Conservation (phyloP, 1,139 yeast species). For the Hemisphaericaspora xylofermentans region DNA sequence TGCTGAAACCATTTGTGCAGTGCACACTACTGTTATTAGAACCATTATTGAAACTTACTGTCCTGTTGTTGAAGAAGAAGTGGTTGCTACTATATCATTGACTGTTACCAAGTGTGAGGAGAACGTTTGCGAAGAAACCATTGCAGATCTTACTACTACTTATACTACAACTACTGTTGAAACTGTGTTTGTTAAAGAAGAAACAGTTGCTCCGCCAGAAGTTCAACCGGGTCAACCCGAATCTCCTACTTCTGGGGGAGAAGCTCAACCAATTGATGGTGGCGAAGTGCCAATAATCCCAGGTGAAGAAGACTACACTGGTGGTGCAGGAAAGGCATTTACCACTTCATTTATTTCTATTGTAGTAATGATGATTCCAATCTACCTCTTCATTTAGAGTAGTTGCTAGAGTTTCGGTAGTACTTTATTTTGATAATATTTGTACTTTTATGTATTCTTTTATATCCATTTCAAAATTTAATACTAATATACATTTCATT, state of each 20-base stretch:
- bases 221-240: no score
- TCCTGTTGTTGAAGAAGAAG: slow-evolving; percentile 10
- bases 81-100: slow-evolving; percentile 9
- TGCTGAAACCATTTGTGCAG: slow-evolving; percentile 8
- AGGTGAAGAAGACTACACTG: slow-evolving; percentile 5
- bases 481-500: no score
- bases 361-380: slow-evolving; percentile 1
- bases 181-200: not conserved
- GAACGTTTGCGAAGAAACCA: slow-evolving; percentile 7
- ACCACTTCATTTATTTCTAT: slow-evolving; percentile 6
- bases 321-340: not conserved
- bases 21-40: slow-evolving; percentile 4
- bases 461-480: no score
- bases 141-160: slow-evolving; percentile 7
- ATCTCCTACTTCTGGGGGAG: not conserved
- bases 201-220: slow-evolving; percentile 8
- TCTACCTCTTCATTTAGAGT: not conserved
- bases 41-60: slow-evolving; percentile 14
- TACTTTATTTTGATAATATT: no score
- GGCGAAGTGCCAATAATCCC: not conserved
- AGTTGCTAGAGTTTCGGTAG: no score
- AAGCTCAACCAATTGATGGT: not conserved
- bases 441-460: no score
- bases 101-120: slow-evolving; percentile 12
- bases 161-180: slow-evolving; percentile 10